phyloP scores from a whole-genome alignment of 805 yeast genomes.

The Monosporozyma unispora region DNA sequence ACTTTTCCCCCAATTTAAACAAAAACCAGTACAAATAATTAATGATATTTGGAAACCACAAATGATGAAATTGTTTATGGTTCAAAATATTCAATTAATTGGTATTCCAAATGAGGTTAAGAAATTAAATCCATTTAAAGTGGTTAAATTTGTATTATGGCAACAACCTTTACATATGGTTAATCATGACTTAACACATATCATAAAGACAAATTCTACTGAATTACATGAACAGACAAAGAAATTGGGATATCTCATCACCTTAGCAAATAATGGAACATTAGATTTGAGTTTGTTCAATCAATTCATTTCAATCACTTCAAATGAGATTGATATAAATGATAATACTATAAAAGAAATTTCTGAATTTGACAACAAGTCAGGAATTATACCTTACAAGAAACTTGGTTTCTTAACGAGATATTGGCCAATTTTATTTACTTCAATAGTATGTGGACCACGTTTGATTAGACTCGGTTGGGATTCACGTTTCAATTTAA shows the following conservation, averaged over 20 bases:
- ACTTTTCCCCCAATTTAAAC: no score
- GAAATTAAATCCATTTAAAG: not conserved
- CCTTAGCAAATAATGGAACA: not conserved
- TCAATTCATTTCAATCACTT: not conserved
- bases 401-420: conserved; percentile 39
- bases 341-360: not conserved
- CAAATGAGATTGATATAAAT: not conserved
- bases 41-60: conserved; percentile 2
- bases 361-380: not conserved
- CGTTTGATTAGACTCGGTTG: conserved; percentile 35
- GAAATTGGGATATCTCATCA: conserved; percentile 16
- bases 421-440: conserved; percentile 56
- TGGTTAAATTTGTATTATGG: conserved; percentile 2
- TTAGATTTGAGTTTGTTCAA: not conserved
- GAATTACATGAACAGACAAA: conserved; percentile 7
- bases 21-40: conserved; percentile 7
- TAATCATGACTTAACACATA: conserved; percentile 13
- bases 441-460: conserved; percentile 46
- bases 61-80: conserved; percentile 3
- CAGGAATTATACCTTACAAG: not conserved
- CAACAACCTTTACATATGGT: conserved; percentile 13
- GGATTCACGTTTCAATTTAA: conserved; percentile 44
- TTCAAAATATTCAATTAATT: conserved; percentile 6
- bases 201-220: not conserved
- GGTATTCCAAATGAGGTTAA: conserved; percentile 3